Conservation (phyloP, 2,329 filamentous ascomycete species). For the Delphinella strobiligena region DNA sequence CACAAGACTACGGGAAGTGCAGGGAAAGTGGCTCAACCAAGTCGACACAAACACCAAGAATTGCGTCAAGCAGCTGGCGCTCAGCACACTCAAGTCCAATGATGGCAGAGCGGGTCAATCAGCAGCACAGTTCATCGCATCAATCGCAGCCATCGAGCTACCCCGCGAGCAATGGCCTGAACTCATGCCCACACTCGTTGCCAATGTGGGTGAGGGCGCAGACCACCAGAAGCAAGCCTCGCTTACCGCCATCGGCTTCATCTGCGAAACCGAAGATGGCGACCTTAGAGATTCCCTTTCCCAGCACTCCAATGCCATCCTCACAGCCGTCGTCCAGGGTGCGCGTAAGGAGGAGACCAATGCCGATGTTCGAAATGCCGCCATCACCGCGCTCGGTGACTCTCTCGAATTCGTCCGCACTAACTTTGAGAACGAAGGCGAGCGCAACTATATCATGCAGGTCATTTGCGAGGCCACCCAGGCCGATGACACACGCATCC, state of each 20-base stretch:
- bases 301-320: constrained; percentile 88
- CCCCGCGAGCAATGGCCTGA: constrained; percentile 89
- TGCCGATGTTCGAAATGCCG: constrained; percentile 77
- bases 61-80: constrained; percentile 78
- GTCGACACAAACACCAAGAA: constrained; percentile 72
- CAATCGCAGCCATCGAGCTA: constrained; percentile 88
- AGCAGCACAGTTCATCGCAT: constrained; percentile 87
- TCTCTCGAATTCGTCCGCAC: constrained; percentile 94
- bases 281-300: constrained; percentile 73
- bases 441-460: constrained; percentile 99
- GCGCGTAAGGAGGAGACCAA: constrained; percentile 94
- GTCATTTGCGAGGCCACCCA: constrained; percentile 98
- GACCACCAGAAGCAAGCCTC: constrained; percentile 91
- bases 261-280: constrained; percentile 87
- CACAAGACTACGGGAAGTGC: constrained; percentile 74
- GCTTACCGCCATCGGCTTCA: constrained; percentile 91
- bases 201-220: constrained; percentile 78
- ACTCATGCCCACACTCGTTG: constrained; percentile 76
- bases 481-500: constrained; percentile 78
- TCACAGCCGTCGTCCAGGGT: constrained; percentile 95
- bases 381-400: constrained; percentile 87
- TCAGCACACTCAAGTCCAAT: constrained; percentile 71
- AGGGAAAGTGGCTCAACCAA: constrained; percentile 82
- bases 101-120: constrained; percentile 78
- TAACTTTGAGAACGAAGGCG: constrained; percentile 98